Evolutionary conservation across 805 yeast genomes (phyloP).

Genomic region (Lipomyces kockii): DNA sequence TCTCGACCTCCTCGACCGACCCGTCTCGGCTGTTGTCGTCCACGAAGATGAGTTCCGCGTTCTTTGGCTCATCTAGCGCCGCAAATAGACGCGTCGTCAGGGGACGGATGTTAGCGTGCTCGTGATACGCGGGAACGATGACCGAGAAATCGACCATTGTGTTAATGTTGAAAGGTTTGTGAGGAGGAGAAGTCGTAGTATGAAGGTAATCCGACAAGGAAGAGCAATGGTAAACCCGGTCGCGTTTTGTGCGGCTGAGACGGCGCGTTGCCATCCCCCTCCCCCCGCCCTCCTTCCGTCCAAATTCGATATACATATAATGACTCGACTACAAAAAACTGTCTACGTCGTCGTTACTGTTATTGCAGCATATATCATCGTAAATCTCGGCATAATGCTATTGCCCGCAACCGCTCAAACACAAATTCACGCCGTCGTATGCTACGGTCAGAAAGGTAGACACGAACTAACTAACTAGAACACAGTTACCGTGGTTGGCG

Average conservation of each 20-base stretch:
- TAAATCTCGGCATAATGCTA: background rate
- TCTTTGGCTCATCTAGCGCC: conserved; percentile 52
- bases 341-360: background rate
- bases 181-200: background rate
- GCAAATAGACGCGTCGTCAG: conserved; percentile 55
- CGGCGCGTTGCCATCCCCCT: background rate
- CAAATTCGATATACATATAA: no score
- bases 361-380: background rate
- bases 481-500: background rate
- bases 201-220: conserved; percentile 4
- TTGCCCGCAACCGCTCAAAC: background rate
- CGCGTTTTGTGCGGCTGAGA: conserved; percentile 4
- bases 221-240: background rate
- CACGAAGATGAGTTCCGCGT: conserved; percentile 55
- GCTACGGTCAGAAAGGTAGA: background rate
- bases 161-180: background rate
- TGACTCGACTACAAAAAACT: no score
- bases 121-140: conserved; percentile 59
- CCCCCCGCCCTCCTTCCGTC: no score
- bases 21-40: conserved; percentile 60
- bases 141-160: conserved; percentile 41
- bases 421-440: background rate
- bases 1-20: conserved; percentile 57
- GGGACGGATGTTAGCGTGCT: conserved; percentile 55
- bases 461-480: background rate